Percentiles rank a stretch among this genome's conserved stretches.
These are phyloP conservation scores for Daldinia caldariorum DNA, from an alignment of 495 filamentous ascomycete genomes.

Conservation along the genomic window DNA sequence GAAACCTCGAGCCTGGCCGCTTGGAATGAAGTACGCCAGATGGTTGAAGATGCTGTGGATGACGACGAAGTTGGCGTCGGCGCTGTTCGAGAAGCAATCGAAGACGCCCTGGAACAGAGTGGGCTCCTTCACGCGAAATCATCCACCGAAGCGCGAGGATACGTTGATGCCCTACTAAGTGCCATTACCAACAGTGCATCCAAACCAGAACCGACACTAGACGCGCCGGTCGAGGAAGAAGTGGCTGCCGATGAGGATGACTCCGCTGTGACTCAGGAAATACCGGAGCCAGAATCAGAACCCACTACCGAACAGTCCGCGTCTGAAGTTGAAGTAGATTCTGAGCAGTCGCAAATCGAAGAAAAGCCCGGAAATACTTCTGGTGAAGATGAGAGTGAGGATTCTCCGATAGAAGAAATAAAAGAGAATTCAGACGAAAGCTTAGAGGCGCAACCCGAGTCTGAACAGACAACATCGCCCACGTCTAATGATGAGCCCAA, in stretches of 20 bases:
- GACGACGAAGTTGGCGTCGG: constrained; percentile 62
- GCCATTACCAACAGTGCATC: constrained; percentile 47
- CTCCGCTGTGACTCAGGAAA: neutral
- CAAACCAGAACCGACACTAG: constrained; percentile 27
- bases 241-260: constrained; percentile 36
- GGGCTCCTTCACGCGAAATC: constrained; percentile 52
- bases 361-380: constrained; percentile 15
- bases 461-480: neutral
- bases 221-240: constrained; percentile 28
- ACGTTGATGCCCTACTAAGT: constrained; percentile 54
- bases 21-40: constrained; percentile 65
- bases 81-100: constrained; percentile 54
- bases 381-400: constrained; percentile 8
- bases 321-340: constrained; percentile 21
- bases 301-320: constrained; percentile 19
- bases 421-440: constrained; percentile 3
- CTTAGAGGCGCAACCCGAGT: constrained; percentile 14
- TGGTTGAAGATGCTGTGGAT: constrained; percentile 64
- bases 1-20: constrained; percentile 42
- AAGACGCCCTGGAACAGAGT: constrained; percentile 56
- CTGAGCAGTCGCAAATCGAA: constrained; percentile 27
- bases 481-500: neutral
- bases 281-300: constrained; percentile 7
- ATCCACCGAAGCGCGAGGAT: constrained; percentile 49
- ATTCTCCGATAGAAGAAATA: constrained; percentile 6